Evolutionary conservation across 345 rosid species (phyloP).

Genomic region (Populus simonii): DNA sequence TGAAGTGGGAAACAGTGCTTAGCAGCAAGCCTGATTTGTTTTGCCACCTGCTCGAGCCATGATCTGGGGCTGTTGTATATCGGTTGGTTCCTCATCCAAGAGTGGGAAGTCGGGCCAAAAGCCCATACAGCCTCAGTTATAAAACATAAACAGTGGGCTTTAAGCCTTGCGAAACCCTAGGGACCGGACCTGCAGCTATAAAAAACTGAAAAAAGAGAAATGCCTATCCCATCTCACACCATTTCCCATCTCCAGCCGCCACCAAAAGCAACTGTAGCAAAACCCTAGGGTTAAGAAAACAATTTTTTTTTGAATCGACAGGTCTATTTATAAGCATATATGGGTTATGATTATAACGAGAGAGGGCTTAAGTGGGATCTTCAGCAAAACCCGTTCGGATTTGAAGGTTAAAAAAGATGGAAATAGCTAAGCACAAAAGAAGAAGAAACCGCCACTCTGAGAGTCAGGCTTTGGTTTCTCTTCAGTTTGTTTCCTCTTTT

Average conservation of each 20-base stretch:
- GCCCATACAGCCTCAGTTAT: background rate
- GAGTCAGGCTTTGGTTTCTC: slow-evolving; percentile 30
- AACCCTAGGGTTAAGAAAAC: background rate
- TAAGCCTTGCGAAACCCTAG: background rate
- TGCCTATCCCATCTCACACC: no score
- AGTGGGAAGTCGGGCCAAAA: background rate
- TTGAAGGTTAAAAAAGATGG: background rate
- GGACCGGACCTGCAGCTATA: background rate
- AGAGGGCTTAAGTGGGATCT: slow-evolving; percentile 58
- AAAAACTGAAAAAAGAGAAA: background rate
- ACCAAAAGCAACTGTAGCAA: background rate
- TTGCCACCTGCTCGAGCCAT: background rate
- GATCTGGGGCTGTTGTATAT: background rate
- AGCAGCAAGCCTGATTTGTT: no score
- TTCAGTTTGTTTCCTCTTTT: background rate
- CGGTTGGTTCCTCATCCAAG: background rate
- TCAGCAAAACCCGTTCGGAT: slow-evolving; percentile 8
- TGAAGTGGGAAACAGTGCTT: no score
- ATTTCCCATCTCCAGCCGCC: background rate
- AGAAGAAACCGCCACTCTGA: slow-evolving; percentile 28
- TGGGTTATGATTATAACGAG: slow-evolving; percentile 56
- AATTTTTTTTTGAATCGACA: no score
- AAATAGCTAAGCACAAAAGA: background rate
- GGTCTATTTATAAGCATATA: no score
- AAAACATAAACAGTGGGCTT: background rate